These are phyloP conservation scores for Cercospora sp. DNA, from an alignment of 2,329 filamentous ascomycete genomes.

Conservation along the genomic window DNA sequence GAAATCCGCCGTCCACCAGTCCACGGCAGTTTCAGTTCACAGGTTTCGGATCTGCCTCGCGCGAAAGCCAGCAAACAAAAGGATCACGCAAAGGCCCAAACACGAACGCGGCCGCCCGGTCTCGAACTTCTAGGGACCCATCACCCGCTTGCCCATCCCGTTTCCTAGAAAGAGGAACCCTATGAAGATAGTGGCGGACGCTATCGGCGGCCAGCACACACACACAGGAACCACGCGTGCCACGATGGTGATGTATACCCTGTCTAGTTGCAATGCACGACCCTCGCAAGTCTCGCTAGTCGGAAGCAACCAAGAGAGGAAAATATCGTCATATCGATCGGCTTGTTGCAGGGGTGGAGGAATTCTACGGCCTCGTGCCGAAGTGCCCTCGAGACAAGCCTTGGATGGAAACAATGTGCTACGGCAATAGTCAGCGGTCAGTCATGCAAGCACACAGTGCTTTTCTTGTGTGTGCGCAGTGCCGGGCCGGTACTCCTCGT, in stretches of 20 bases:
- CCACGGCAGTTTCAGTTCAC: neutral
- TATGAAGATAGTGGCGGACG: neutral
- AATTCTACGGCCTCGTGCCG: neutral
- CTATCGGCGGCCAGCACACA: neutral
- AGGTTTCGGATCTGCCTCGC: neutral
- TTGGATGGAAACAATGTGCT: neutral
- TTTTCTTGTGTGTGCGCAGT: neutral
- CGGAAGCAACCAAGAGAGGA: neutral
- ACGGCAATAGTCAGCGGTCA: neutral
- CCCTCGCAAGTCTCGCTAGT: neutral
- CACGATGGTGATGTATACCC: neutral
- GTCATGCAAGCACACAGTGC: neutral
- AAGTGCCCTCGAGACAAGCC: conserved; percentile 14
- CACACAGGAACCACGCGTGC: neutral
- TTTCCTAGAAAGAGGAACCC: neutral
- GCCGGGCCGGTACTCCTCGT: neutral
- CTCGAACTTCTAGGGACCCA: neutral
- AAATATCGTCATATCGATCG: conserved; percentile 5
- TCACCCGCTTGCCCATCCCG: neutral
- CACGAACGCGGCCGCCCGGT: neutral
- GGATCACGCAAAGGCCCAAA: neutral
- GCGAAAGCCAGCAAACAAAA: neutral
- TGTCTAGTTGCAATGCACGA: neutral
- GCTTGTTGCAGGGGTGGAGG: neutral
- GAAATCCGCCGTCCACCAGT: neutral